Evolutionary conservation across 2,329 filamentous ascomycete species (phyloP), one percentile per base, ranked within the genome.

Genomic region (Lecanoromycetidae sp.): DNA sequence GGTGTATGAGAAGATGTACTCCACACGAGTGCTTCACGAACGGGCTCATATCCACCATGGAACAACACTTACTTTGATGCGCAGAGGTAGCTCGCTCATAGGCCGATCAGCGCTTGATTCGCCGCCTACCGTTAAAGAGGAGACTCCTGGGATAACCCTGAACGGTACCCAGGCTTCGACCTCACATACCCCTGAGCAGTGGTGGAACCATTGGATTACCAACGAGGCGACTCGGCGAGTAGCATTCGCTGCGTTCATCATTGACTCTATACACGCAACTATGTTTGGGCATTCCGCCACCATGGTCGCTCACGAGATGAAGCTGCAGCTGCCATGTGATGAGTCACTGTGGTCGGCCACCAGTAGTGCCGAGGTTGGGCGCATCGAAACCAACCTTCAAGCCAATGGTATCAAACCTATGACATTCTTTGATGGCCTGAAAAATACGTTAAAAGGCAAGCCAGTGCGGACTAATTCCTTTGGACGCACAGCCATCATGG

Each of bases 281-380:
- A 95, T 98, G 84, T 96, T 96, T 63, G 91, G 90, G 0, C 91
- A 96, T 63, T 91, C 88, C 3, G 90, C 87, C 0, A 87, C 93
- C 35, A 95, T 96, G 90, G 87, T 94, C 6, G 87, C 88, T 2
- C 88, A 96, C 58, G 91, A 96, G 64, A 86, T 98, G 77, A 79
- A 87, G 41, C 72, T 96, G 7, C 86, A 87, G 0, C 66, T 98
- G 35, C 91, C 91, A 0, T 96, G 90, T 60, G 88, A 96, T 55
- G 91, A 96, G 61, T 79, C 82, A 3, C 68, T 96, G 9, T 98
- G 91, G 91, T 84, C 83, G 47, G 91, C 91, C 4, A 85, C 82
- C 3, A 94, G 82, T 61, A 85, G 86, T 44, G 78, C 81, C 1
- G 91, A 96, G 62, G 87, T 95, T 13, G 82, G 81, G 26, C 75